A percentile compares a stretch with the other conserved stretches of the same genome.
Conservation (phyloP, 2,329 filamentous ascomycete genomes). For the Emergomyces pasteurianus region DNA sequence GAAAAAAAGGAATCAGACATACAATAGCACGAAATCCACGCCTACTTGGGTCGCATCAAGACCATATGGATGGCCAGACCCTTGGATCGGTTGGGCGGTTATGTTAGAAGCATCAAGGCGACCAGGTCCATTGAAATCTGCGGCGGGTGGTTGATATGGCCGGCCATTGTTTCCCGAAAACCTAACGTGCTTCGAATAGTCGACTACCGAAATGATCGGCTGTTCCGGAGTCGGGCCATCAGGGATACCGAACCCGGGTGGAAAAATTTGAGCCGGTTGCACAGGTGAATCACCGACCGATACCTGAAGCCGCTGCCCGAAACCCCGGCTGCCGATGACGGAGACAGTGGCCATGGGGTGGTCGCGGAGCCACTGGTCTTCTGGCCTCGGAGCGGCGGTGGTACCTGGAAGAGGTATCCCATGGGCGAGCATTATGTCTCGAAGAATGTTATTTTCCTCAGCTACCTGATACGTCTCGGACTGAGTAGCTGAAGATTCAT, state of each 20-base stretch:
- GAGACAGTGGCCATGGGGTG: slow-evolving; percentile 8
- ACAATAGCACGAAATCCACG: slow-evolving; percentile 21
- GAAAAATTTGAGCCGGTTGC: slow-evolving; percentile 6
- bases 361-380: not conserved
- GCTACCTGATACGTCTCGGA: slow-evolving; percentile 8
- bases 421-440: slow-evolving; percentile 13
- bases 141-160: not conserved
- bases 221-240: not conserved
- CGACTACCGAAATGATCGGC: not conserved
- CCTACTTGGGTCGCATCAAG: slow-evolving; percentile 19
- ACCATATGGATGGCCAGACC: slow-evolving; percentile 15
- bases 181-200: not conserved
- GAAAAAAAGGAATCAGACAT: not conserved
- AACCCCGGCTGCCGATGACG: slow-evolving; percentile 9
- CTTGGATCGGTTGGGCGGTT: not conserved
- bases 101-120: not conserved
- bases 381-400: not conserved
- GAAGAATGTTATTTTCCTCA: slow-evolving; percentile 13
- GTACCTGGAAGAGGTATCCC: slow-evolving; percentile 10
- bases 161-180: not conserved
- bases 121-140: slow-evolving; percentile 2
- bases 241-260: slow-evolving; percentile 5
- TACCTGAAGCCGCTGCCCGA: slow-evolving; percentile 11
- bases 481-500: slow-evolving; percentile 12
- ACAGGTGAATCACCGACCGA: slow-evolving; percentile 1